A percentile compares a stretch with the other conserved stretches of the same genome.
Conservation (phyloP, 495 filamentous ascomycete species). For the Penicillium ucsense region DNA sequence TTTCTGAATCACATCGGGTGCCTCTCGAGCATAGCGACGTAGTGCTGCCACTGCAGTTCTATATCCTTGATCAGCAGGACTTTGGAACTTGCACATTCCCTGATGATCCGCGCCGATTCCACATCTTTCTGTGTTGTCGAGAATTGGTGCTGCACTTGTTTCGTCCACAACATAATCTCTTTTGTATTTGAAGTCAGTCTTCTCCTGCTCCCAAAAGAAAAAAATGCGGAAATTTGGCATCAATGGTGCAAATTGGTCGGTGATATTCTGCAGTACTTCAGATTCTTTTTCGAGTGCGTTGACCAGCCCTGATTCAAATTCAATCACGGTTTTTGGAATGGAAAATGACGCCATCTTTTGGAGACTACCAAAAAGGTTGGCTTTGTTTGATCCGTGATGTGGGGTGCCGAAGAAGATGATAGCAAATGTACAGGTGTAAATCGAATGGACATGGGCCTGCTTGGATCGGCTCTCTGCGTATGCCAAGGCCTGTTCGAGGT, state of each 20-base stretch:
- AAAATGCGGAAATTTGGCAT: constrained; percentile 31
- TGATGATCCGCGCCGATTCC: constrained; percentile 2
- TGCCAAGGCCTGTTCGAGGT: constrained; percentile 17
- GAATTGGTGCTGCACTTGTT: constrained; percentile 24
- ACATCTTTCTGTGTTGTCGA: constrained; percentile 5
- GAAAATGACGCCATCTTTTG: constrained; percentile 11
- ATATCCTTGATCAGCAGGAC: constrained; percentile 1
- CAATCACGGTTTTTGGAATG: constrained; percentile 8
- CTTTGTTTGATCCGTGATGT: constrained; percentile 18
- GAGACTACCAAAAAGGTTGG: constrained; percentile 10
- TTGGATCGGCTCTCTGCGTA: constrained; percentile 16
- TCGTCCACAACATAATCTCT: constrained; percentile 24
- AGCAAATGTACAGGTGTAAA: constrained; percentile 26
- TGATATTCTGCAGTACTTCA: constrained; percentile 33
- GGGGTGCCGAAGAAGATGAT: constrained; percentile 34
- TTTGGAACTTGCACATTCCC: constrained; percentile 5
- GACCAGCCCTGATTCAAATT: constrained; percentile 16
- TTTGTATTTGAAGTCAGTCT: constrained; percentile 23
- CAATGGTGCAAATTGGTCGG: constrained; percentile 32
- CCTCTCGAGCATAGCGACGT: constrained; percentile 4
- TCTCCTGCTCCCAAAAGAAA: constrained; percentile 38
- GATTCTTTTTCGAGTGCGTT: constrained; percentile 23
- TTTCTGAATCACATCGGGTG: constrained; percentile 3
- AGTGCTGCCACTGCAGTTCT: constrained; percentile 3
- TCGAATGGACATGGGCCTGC: constrained; percentile 20